phyloP scores from a whole-genome alignment of 805 yeast genomes.

The Saccharomyces mikatae region DNA sequence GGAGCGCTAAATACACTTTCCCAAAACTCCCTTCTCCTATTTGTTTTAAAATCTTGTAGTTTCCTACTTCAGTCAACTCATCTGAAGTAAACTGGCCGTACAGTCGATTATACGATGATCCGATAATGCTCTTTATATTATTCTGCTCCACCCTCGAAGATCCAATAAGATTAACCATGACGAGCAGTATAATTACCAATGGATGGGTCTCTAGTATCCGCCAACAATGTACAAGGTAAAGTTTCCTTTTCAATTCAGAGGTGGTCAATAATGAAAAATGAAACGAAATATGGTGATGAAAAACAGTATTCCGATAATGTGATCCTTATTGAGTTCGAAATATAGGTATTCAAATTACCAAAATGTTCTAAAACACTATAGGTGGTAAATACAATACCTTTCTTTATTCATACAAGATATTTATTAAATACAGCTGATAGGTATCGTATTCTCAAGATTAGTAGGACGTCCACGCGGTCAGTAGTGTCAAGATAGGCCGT shows the following conservation, averaged over 20 bases:
- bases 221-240: neutral
- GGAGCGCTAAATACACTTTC: constrained; percentile 78
- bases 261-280: neutral
- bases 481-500: neutral
- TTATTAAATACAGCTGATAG: neutral
- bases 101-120: constrained; percentile 57
- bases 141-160: constrained; percentile 25
- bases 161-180: neutral
- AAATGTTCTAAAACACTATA: neutral
- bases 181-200: neutral
- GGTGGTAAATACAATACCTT: neutral
- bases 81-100: constrained; percentile 40
- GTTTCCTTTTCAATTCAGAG: neutral
- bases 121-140: constrained; percentile 35
- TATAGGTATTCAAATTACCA: neutral
- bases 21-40: constrained; percentile 94
- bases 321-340: neutral
- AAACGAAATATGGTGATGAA: neutral
- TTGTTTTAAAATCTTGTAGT: constrained; percentile 60
- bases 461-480: neutral
- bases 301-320: neutral
- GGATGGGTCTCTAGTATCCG: neutral
- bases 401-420: neutral
- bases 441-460: neutral
- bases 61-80: constrained; percentile 64